These are phyloP conservation scores for Acer yangbiense DNA, from an alignment of 345 rosid genomes.

Conservation along the genomic window DNA sequence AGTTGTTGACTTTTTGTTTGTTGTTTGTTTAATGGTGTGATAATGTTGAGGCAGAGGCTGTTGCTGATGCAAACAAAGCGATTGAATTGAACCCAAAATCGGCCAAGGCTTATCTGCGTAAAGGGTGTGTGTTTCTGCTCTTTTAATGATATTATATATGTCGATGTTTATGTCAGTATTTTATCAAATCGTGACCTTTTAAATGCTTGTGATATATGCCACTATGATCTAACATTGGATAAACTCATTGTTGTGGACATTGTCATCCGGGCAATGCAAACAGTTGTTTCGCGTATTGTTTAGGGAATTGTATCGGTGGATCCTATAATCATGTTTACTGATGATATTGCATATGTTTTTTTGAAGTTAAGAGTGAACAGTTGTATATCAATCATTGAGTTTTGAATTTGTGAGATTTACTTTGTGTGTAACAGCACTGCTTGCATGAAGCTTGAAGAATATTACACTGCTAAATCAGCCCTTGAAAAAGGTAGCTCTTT, in stretches of 20 bases:
- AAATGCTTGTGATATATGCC: not conserved
- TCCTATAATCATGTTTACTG: not conserved
- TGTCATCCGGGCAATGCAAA: not conserved
- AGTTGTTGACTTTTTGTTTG: not conserved
- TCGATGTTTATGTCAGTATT: not conserved
- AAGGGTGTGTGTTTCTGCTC: slow-evolving; percentile 51
- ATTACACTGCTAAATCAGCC: slow-evolving; percentile 63
- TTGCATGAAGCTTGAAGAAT: slow-evolving; percentile 70
- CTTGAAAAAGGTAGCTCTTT: slow-evolving; percentile 57
- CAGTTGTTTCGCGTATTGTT: not conserved
- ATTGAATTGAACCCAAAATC: slow-evolving; percentile 58
- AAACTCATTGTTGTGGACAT: not conserved
- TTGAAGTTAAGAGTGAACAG: not conserved
- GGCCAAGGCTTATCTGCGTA: slow-evolving; percentile 70
- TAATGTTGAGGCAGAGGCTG: slow-evolving; percentile 58
- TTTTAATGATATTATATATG: not conserved
- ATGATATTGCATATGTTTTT: not conserved
- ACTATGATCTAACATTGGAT: not conserved
- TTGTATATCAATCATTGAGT: not conserved
- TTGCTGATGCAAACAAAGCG: slow-evolving; percentile 73
- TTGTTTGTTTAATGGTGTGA: not conserved
- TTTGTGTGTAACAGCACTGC: slow-evolving; percentile 54
- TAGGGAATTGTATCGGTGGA: not conserved
- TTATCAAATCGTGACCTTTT: not conserved
- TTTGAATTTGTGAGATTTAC: not conserved